These are phyloP conservation scores for Aspergillus chevalieri DNA, from an alignment of 2,329 filamentous ascomycete genomes.

Conservation along the genomic window DNA sequence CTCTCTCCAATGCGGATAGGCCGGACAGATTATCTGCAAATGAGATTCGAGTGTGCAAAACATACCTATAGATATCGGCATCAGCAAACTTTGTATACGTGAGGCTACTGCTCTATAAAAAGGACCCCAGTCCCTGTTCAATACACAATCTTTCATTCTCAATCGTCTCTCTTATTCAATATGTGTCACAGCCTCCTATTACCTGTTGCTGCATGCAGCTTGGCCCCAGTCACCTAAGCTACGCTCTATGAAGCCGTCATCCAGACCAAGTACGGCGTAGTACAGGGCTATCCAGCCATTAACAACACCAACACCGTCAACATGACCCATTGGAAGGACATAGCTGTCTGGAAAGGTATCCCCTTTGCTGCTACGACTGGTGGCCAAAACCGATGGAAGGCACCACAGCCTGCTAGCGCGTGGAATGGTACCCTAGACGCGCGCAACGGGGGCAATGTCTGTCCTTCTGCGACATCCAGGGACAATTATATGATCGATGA, in stretches of 20 bases:
- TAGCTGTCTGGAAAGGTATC: slow-evolving; percentile 17
- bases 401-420: slow-evolving; percentile 13
- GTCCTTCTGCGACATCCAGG: slow-evolving; percentile 8
- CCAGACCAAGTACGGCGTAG: slow-evolving; percentile 12
- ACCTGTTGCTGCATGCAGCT: no score
- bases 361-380: slow-evolving; percentile 20
- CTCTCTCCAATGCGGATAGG: no score
- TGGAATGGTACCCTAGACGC: slow-evolving; percentile 18
- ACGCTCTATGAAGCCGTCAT: slow-evolving; percentile 15
- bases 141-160: background rate
- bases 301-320: slow-evolving; percentile 11
- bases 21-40: no score
- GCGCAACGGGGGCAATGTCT: slow-evolving; percentile 11
- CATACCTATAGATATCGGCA: no score
- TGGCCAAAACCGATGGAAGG: slow-evolving; percentile 19
- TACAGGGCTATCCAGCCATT: slow-evolving; percentile 18
- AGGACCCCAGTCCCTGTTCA: background rate
- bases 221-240: slow-evolving; percentile 1
- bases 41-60: no score
- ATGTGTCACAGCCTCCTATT: background rate
- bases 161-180: background rate
- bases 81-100: no score
- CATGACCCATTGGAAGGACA: slow-evolving; percentile 15
- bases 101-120: no score
- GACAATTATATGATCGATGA: slow-evolving; percentile 14